Evolutionary conservation across 257 asterid species (phyloP), one percentile per base, ranked within the genome.

Genomic region (Nemophila menziesii): DNA sequence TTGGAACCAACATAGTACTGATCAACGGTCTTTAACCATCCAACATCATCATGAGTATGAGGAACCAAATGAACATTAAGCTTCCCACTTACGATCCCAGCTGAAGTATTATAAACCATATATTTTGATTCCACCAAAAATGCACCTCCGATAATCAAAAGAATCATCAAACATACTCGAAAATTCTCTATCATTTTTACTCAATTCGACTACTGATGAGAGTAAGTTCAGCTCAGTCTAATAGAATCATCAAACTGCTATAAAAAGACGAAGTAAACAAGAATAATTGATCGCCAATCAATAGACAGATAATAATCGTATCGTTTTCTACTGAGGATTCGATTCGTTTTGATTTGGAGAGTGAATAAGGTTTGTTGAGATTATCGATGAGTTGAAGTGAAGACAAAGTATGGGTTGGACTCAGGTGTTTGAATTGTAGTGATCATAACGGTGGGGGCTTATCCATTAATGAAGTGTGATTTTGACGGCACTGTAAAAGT

Each of bases 1-100:
- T 85, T 85, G 46, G 93, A 74, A 19, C 99, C 99, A 52, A 85
- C 96, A 54, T 90, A 90, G 71, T 90, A 90, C 71, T 89, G 98
- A 68, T 89, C 97, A 20, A 89, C 54, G 33, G 97, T 87, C 69
- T 87, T 87, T 71, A 87, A 58, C 99, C 99, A 90, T 16, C 99
- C 99, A 43, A 90, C 99, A 66, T 90, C 99, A 24, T 90, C 99
- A 16, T 90, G 99, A 11, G 92, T 63, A 20, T 90, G 99, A 61
- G 99, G 70, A 58, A 90, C 99, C 77, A 90, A 60, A 67, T 90
- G 99, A 59, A 90, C 99, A 61, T 90, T 90, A 23, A 90, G 69
- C 61, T 74, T 90, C 34, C 74, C 82, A 17, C 67, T 55, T 16
- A 77, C 94, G 62, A 69, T 57, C 15, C 72, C 75, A 3, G 62